phyloP scores from a whole-genome alignment of 2,329 filamentous ascomycete species.

The Fusarium guadeloupense region DNA sequence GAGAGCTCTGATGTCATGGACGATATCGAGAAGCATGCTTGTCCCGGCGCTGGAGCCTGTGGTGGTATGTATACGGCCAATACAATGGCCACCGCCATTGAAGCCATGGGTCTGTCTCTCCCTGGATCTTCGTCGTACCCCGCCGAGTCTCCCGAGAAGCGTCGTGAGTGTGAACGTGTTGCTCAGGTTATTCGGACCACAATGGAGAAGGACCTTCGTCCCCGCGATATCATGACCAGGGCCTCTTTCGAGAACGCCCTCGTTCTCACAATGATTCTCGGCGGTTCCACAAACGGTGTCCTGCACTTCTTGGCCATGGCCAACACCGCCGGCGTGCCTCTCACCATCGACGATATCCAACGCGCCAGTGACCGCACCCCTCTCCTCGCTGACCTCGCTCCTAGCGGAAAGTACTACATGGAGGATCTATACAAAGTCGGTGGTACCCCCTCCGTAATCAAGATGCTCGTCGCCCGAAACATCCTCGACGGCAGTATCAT shows the following conservation, averaged over 20 bases:
- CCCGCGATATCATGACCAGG: slow-evolving; percentile 81
- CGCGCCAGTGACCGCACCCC: slow-evolving; percentile 83
- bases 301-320: slow-evolving; percentile 93
- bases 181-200: slow-evolving; percentile 80
- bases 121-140: slow-evolving; percentile 87
- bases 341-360: slow-evolving; percentile 85
- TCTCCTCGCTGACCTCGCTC: slow-evolving; percentile 85
- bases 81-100: slow-evolving; percentile 89
- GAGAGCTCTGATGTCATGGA: slow-evolving; percentile 81
- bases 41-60: slow-evolving; percentile 70
- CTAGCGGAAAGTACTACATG: slow-evolving; percentile 86
- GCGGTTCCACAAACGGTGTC: slow-evolving; percentile 88
- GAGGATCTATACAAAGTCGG: slow-evolving; percentile 88
- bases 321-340: slow-evolving; percentile 78
- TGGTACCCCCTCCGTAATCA: slow-evolving; percentile 85
- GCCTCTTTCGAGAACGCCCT: slow-evolving; percentile 87
- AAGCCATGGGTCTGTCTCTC: slow-evolving; percentile 86
- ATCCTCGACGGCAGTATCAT: slow-evolving; percentile 80
- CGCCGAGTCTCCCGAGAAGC: slow-evolving; percentile 82
- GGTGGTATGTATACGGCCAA: slow-evolving; percentile 93
- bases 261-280: slow-evolving; percentile 90
- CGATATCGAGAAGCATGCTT: slow-evolving; percentile 83
- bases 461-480: slow-evolving; percentile 79
- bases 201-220: slow-evolving; percentile 84
- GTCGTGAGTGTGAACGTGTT: slow-evolving; percentile 84